Conservation (phyloP, 345 rosid genomes). For the Citrus glauca region DNA sequence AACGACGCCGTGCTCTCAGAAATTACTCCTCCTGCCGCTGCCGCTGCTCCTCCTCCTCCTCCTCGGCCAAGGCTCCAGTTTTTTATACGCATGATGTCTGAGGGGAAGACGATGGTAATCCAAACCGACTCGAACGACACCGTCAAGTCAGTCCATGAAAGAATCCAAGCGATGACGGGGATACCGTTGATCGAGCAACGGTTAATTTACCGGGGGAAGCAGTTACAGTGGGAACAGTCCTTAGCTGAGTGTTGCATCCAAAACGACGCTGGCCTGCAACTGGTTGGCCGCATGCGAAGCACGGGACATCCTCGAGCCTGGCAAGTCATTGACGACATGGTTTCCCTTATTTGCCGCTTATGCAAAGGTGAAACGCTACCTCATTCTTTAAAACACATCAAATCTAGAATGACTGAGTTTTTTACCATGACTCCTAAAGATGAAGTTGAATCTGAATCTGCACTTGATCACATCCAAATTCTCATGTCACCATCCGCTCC, state of each 20-base stretch:
- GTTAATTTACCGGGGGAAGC: constrained; percentile 68
- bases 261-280: constrained; percentile 66
- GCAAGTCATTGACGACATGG: constrained; percentile 63
- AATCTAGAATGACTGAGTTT: constrained; percentile 42
- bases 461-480: constrained; percentile 48
- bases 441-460: constrained; percentile 20
- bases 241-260: constrained; percentile 59
- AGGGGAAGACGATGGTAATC: constrained; percentile 56
- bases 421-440: constrained; percentile 40
- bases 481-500: constrained; percentile 67
- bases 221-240: constrained; percentile 71
- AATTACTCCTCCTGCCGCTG: neutral
- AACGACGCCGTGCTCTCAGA: neutral
- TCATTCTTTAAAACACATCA: constrained; percentile 31
- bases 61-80: constrained; percentile 50
- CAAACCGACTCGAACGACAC: constrained; percentile 63
- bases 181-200: constrained; percentile 69
- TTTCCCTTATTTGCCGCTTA: constrained; percentile 42
- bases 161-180: constrained; percentile 44
- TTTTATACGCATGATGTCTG: constrained; percentile 70
- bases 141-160: constrained; percentile 55
- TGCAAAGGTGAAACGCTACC: constrained; percentile 39
- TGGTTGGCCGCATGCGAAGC: constrained; percentile 80
- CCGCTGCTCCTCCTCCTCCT: too few species aligned
- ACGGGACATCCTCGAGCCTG: constrained; percentile 77